Conservation (phyloP, 129 eudicot species). For the Helianthus annuus region DNA sequence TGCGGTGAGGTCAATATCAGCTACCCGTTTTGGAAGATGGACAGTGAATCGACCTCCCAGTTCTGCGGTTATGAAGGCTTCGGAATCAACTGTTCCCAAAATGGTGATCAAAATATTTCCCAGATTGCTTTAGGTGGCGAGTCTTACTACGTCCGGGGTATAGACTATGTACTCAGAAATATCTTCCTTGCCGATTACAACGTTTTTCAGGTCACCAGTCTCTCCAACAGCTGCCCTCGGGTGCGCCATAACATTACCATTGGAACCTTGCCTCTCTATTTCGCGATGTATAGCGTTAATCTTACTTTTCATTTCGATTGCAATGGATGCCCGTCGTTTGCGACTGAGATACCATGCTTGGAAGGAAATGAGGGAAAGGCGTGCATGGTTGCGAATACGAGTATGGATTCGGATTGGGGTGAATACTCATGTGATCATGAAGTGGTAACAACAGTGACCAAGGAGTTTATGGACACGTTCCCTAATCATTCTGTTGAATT, state of each 20-base stretch:
- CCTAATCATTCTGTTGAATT: too few relatives aligned
- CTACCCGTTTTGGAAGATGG: conserved; percentile 36
- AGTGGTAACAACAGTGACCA: conserved; percentile 29
- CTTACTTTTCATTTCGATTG: background rate
- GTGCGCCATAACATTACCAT: background rate
- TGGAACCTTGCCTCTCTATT: background rate
- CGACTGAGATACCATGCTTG: background rate
- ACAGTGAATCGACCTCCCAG: background rate
- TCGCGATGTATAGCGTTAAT: background rate
- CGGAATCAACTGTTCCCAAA: conserved; percentile 26
- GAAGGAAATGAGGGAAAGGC: background rate
- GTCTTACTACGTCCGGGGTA: background rate
- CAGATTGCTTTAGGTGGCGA: background rate
- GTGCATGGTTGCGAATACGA: background rate
- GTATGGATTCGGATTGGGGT: background rate
- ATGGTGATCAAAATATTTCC: background rate
- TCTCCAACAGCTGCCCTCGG: background rate
- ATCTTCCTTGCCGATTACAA: conserved; percentile 21
- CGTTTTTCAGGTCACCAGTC: background rate
- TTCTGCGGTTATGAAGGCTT: conserved; percentile 40
- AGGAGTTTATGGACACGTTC: too few relatives aligned
- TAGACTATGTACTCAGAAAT: background rate
- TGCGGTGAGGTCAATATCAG: background rate
- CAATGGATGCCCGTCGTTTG: background rate
- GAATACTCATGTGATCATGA: background rate